Base-by-base conservation (phyloP, 768 basidiomycete species). In the Suillus bovinus region DNA sequence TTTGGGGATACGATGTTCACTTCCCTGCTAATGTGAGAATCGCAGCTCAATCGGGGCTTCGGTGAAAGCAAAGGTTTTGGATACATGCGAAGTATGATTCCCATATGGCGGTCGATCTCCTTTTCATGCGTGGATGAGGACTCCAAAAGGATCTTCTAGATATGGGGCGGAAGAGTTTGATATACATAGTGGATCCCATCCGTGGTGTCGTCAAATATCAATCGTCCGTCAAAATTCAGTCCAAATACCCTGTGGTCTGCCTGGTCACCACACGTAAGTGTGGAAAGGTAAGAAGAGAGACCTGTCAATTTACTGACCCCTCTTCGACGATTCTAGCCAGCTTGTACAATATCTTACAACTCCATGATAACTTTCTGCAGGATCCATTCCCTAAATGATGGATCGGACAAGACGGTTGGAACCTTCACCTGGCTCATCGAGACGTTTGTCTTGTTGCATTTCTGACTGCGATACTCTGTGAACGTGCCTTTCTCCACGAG, bases 361-460 rank as follows among this genome's bases (percentile, higher is more conserved):
- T 65, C 61, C 14, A 17, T 27, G 17, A 55, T 47, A 20, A 66
- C 59, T 22, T 31, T 58, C 17, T 63, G 56, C 29, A 46, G 33
- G 39, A 66, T 17, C 64, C 64, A 66, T n/a, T 60, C 46, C 34
- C 52, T 36, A 9, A 53, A n/a, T 8, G 24, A 14, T 20, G 47
- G 5, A 16, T 66, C 62, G 20, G 44, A 57, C 17, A 60, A 13
- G 3, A 66, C 46, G 17, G 54, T 47, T 1, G 65, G 65, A 20
- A 66, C 56, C 39, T 66, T 61, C 44, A 57, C 58, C 27, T 64
- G 63, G 27, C 47, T 49, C 34, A 52, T 59, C 20, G 58, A 49
- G 9, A 34, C 22, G 2, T 36, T 42, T 17, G 41, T 10, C 34
- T 31, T 29, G 7, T 61, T 46, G 16, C 47, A 34, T 50, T 47